Percentiles rank a stretch among this genome's conserved stretches.
These are phyloP conservation scores for Chlamydomonas sphaeroides DNA, from an alignment of 139 green algal species.

Conservation along the genomic window DNA sequence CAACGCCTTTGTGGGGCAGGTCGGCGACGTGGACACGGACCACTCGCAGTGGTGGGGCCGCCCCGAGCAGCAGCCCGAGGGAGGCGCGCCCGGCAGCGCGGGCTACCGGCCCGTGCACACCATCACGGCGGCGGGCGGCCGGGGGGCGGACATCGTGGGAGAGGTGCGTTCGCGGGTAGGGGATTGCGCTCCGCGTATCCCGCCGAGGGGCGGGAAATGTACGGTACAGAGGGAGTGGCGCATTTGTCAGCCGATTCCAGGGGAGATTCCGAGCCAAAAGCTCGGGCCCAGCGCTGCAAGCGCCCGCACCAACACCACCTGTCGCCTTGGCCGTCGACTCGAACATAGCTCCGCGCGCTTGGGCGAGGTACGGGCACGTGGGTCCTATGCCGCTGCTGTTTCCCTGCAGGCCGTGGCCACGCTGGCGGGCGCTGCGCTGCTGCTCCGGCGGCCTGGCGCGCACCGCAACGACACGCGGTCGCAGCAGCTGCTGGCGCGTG, in stretches of 20 bases:
- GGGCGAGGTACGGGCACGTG: no score
- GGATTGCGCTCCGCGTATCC: no score
- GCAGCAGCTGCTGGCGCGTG: neutral
- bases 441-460: slow-evolving; percentile 11
- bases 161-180: neutral
- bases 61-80: slow-evolving; percentile 30
- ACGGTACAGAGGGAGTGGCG: no score
- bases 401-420: slow-evolving; percentile 1
- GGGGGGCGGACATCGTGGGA: slow-evolving; percentile 22
- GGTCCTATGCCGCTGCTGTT: no score
- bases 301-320: no score
- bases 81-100: neutral
- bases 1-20: slow-evolving; percentile 31
- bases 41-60: slow-evolving; percentile 27
- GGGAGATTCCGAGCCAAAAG: no score
- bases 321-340: no score
- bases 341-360: no score
- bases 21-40: slow-evolving; percentile 25
- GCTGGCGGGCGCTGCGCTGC: neutral
- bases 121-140: slow-evolving; percentile 4
- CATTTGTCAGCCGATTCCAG: no score
- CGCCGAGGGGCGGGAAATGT: no score
- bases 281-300: no score
- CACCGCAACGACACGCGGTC: neutral
- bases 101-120: slow-evolving; percentile 20